These are phyloP conservation scores for Vanrija pseudolonga DNA, from an alignment of 1,284 basidiomycete species.

Conservation along the genomic window DNA sequence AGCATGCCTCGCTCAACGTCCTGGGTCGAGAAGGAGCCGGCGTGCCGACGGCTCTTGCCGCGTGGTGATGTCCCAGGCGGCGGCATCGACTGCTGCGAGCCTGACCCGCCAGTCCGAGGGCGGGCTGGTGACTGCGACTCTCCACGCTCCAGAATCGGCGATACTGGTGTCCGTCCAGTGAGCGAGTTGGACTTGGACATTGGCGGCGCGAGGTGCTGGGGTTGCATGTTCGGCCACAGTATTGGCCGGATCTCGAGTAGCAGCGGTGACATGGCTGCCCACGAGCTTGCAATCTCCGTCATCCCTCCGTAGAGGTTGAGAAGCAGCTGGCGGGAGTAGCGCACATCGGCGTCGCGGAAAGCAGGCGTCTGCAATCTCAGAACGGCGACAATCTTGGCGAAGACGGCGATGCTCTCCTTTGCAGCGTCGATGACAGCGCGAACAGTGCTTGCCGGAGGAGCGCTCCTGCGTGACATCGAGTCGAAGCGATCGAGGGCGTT, in stretches of 20 bases:
- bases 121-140: constrained; percentile 16
- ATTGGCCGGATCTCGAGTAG: constrained; percentile 67
- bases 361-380: constrained; percentile 70
- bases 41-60: constrained; percentile 68
- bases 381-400: constrained; percentile 80
- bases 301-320: constrained; percentile 85
- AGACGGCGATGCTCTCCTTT: constrained; percentile 77
- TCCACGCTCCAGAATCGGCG: constrained; percentile 47
- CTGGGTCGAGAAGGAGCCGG: constrained; percentile 85
- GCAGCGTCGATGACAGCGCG: constrained; percentile 77
- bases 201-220: constrained; percentile 15
- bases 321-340: constrained; percentile 83
- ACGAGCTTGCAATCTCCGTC: constrained; percentile 81
- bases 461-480: constrained; percentile 64
- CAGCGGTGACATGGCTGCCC: constrained; percentile 73
- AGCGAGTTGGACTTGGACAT: constrained; percentile 14
- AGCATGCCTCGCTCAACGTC: constrained; percentile 84
- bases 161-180: constrained; percentile 45
- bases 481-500: constrained; percentile 90
- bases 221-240: constrained; percentile 60
- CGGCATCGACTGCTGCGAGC: constrained; percentile 3
- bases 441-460: constrained; percentile 64
- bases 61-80: constrained; percentile 12
- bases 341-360: constrained; percentile 66
- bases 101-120: neutral